Percentiles rank a stretch among this genome's conserved stretches.
Evolutionary conservation across 2,329 filamentous ascomycete genomes (phyloP).

Genomic region (Phialemoniopsis sp.): DNA sequence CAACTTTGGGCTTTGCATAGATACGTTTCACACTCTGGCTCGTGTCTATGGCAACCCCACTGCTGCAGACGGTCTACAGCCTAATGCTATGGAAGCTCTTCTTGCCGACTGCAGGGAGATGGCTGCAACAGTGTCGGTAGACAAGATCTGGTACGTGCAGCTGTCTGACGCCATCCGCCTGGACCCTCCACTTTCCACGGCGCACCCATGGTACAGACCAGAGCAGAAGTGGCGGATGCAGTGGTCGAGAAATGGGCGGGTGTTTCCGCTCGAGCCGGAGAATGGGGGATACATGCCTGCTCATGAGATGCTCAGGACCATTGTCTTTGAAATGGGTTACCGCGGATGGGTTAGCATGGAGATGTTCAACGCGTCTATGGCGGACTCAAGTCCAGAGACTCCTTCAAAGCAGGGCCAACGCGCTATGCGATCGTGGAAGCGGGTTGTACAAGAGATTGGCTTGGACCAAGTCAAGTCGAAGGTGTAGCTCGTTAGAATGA

Average conservation of each 20-base stretch:
- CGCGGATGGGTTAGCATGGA: constrained; percentile 57
- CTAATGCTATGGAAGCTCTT: too few species aligned
- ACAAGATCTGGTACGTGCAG: constrained; percentile 60
- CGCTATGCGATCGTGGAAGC: too few species aligned
- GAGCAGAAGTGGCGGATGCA: constrained; percentile 56
- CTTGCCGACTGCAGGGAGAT: too few species aligned
- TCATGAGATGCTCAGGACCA: constrained; percentile 42
- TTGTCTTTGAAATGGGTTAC: constrained; percentile 52
- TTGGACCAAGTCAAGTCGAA: too few species aligned
- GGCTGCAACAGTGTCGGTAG: too few species aligned
- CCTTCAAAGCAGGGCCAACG: too few species aligned
- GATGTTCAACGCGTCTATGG: constrained; percentile 50
- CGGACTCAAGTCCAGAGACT: too few species aligned
- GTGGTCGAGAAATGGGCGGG: constrained; percentile 58
- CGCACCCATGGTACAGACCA: constrained; percentile 47
- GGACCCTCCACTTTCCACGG: constrained; percentile 37
- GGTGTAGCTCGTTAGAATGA: too few species aligned
- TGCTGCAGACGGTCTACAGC: too few species aligned
- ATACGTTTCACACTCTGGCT: constrained; percentile 60
- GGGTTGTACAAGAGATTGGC: too few species aligned
- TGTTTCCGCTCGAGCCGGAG: constrained; percentile 53
- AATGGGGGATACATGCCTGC: constrained; percentile 56
- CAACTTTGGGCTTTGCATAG: constrained; percentile 59
- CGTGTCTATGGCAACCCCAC: constrained; percentile 54
- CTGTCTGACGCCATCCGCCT: constrained; percentile 57